These are phyloP conservation scores for Dendrobium catenatum DNA, from an alignment of 106 monocot species.

Conservation along the genomic window DNA sequence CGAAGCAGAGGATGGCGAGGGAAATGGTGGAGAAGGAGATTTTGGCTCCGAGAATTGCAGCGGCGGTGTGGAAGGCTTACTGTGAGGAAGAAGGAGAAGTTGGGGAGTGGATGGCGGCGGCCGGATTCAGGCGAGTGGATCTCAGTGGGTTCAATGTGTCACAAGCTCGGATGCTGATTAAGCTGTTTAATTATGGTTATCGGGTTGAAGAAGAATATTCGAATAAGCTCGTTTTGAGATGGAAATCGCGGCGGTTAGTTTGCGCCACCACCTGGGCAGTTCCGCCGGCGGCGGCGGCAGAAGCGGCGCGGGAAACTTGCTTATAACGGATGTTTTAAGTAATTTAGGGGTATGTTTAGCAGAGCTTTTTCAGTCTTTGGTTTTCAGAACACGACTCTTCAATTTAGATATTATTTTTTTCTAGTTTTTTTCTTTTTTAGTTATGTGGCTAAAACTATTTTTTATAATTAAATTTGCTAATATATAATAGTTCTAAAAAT, in stretches of 20 bases:
- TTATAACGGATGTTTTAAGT: too few relatives aligned
- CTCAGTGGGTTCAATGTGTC: slow-evolving; percentile 39
- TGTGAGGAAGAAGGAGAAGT: slow-evolving; percentile 3
- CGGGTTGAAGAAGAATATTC: slow-evolving; percentile 21
- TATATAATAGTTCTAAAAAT: too few relatives aligned
- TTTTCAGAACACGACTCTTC: too few relatives aligned
- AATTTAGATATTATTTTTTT: too few relatives aligned
- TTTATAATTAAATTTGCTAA: too few relatives aligned
- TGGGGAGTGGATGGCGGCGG: slow-evolving; percentile 29
- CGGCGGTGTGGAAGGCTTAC: slow-evolving; percentile 13
- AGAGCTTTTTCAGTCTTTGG: too few relatives aligned
- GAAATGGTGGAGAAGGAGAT: slow-evolving; percentile 33
- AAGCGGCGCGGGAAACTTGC: neutral
- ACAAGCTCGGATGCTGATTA: slow-evolving; percentile 33
- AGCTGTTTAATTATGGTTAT: slow-evolving; percentile 37
- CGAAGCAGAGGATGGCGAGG: slow-evolving; percentile 29
- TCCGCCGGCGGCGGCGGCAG: slow-evolving; percentile 5
- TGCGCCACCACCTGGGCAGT: slow-evolving; percentile 29
- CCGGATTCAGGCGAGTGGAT: slow-evolving; percentile 19
- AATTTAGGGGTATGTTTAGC: too few relatives aligned
- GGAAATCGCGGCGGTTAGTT: slow-evolving; percentile 31
- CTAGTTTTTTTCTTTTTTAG: too few relatives aligned
- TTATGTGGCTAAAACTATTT: too few relatives aligned
- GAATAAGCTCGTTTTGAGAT: slow-evolving; percentile 33
- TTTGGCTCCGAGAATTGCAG: slow-evolving; percentile 27